phyloP scores from a whole-genome alignment of 2,329 filamentous ascomycete genomes.

The Aspergillus bombycis region DNA sequence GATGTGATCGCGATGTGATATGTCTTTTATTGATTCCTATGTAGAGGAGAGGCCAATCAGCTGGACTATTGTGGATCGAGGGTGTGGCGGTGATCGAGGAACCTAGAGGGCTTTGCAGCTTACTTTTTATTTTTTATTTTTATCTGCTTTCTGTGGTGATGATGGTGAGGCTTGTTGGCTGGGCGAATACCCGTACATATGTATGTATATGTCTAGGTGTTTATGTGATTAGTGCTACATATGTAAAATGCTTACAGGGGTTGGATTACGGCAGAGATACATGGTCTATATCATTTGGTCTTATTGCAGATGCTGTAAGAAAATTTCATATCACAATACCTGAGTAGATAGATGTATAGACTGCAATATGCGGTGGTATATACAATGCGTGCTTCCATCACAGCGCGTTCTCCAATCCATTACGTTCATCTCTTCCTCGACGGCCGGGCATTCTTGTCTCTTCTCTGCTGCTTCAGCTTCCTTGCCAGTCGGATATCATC shows the following conservation, averaged over 20 bases:
- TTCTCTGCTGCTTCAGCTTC: constrained; percentile 73
- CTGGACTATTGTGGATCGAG: not conserved
- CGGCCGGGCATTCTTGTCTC: constrained; percentile 87
- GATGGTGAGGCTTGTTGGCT: not conserved
- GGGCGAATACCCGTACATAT: not conserved
- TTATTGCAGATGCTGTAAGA: not conserved
- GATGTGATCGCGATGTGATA: constrained; percentile 20
- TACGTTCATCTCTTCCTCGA: constrained; percentile 58
- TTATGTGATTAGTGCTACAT: not conserved
- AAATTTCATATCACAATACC: not conserved
- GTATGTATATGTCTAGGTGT: not conserved
- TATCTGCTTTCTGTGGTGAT: not conserved
- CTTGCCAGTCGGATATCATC: constrained; percentile 85
- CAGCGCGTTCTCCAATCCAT: not conserved
- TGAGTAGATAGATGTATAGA: not conserved
- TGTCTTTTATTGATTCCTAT: constrained; percentile 20
- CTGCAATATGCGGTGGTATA: not conserved
- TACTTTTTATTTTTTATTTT: not conserved
- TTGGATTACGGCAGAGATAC: not conserved
- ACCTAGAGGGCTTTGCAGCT: not conserved
- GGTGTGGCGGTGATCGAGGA: constrained; percentile 7
- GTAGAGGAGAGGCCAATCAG: constrained; percentile 6
- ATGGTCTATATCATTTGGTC: not conserved
- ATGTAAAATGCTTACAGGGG: not conserved
- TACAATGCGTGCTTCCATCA: not conserved